Conservation (phyloP, 2,329 filamentous ascomycete species). For the Paraconiothyrium sp. region DNA sequence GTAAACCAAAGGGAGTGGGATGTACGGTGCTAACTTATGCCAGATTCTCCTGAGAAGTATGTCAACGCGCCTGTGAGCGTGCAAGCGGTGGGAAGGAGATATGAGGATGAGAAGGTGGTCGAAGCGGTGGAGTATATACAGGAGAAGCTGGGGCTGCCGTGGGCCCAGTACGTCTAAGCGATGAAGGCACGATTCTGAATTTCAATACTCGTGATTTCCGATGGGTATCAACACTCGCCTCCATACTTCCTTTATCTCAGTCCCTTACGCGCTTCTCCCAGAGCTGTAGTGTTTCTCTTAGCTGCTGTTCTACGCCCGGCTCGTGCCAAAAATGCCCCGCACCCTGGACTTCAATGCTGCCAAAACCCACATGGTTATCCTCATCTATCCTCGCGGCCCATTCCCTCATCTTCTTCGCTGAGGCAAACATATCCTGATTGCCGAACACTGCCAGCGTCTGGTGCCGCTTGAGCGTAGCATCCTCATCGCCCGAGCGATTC, state of each 20-base stretch:
- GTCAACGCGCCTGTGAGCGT: conserved; percentile 60
- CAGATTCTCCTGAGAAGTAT: conserved; percentile 56
- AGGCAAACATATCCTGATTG: conserved; percentile 77
- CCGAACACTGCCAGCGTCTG: conserved; percentile 77
- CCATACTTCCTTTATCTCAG: not conserved
- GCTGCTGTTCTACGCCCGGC: conserved; percentile 48
- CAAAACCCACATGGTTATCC: conserved; percentile 44
- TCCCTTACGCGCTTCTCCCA: conserved; percentile 49
- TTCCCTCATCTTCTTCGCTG: conserved; percentile 67
- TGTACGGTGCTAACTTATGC: not conserved
- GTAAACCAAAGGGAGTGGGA: conserved; percentile 19
- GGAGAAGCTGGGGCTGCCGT: conserved; percentile 37
- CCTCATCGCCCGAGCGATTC: conserved; percentile 26
- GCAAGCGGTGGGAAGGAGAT: conserved; percentile 61
- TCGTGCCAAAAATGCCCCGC: conserved; percentile 64
- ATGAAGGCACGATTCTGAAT: not conserved
- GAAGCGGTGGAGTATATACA: conserved; percentile 48
- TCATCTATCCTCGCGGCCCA: conserved; percentile 70
- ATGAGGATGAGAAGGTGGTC: conserved; percentile 63
- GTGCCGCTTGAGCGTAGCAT: conserved; percentile 35
- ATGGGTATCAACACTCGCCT: not conserved
- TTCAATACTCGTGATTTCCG: not conserved
- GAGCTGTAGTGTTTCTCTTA: conserved; percentile 51
- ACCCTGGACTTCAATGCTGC: conserved; percentile 55
- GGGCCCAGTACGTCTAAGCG: conserved; percentile 19